Evolutionary conservation across 768 basidiomycete genomes (phyloP).

Genomic region (Trametes cinnabarina): DNA sequence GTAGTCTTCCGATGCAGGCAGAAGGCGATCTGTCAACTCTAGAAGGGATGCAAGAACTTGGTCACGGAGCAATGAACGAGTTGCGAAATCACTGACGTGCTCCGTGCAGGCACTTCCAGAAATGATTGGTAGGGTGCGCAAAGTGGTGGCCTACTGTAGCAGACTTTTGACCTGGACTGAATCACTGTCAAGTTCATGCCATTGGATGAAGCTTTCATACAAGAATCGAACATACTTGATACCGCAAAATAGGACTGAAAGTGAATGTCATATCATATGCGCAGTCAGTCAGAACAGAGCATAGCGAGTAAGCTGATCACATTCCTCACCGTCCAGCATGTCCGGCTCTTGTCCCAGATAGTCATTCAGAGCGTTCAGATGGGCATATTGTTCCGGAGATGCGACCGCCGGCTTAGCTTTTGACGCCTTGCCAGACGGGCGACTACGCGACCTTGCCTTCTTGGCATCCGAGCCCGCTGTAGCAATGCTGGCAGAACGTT

Average conservation of each 20-base stretch:
- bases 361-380: slow-evolving; percentile 53
- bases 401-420: slow-evolving; percentile 45
- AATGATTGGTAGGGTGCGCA: slow-evolving; percentile 77
- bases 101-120: slow-evolving; percentile 70
- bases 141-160: slow-evolving; percentile 76
- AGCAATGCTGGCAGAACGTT: neutral
- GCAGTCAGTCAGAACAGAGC: no score
- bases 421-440: slow-evolving; percentile 21
- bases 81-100: slow-evolving; percentile 44
- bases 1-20: slow-evolving; percentile 58
- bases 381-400: slow-evolving; percentile 49
- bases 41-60: neutral
- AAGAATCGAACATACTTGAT: slow-evolving; percentile 83
- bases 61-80: neutral
- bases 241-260: slow-evolving; percentile 75
- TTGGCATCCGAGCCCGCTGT: neutral
- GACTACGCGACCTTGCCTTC: neutral
- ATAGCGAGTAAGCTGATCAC: neutral
- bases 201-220: no score
- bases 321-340: slow-evolving; percentile 49
- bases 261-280: no score
- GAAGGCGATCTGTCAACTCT: slow-evolving; percentile 57
- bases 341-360: slow-evolving; percentile 39
- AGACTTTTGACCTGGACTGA: slow-evolving; percentile 66
- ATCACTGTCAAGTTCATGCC: neutral